Evolutionary conservation across 805 yeast species (phyloP).

Genomic region (Jamesozyma piceae): DNA sequence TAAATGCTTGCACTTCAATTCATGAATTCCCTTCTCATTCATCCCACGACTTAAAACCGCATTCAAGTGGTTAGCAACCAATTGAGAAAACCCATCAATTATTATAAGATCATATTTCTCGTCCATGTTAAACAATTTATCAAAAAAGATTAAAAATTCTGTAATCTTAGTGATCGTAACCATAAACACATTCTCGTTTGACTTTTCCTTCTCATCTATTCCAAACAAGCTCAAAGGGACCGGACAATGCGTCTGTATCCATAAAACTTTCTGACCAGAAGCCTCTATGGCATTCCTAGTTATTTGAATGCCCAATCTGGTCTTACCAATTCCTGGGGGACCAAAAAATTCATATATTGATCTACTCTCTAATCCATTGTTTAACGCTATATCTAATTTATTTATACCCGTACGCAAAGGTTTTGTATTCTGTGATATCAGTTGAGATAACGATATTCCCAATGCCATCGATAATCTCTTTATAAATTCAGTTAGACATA

Average conservation of each 20-base stretch:
- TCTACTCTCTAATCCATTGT: slow-evolving; percentile 22
- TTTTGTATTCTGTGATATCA: slow-evolving; percentile 17
- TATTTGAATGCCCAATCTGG: slow-evolving; percentile 18
- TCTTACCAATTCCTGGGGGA: slow-evolving; percentile 29
- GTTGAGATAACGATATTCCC: slow-evolving; percentile 29
- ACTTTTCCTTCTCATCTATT: not conserved
- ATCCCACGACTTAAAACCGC: slow-evolving; percentile 1
- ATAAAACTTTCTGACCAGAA: slow-evolving; percentile 14
- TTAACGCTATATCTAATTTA: slow-evolving; percentile 16
- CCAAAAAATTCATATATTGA: slow-evolving; percentile 29
- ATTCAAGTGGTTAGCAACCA: slow-evolving; percentile 20
- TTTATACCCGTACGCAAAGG: slow-evolving; percentile 20
- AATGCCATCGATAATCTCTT: slow-evolving; percentile 19
- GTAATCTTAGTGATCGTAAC: slow-evolving; percentile 18
- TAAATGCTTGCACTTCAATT: slow-evolving; percentile 22
- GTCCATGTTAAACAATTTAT: slow-evolving; percentile 8
- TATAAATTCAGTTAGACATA: not conserved
- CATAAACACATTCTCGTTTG: slow-evolving; percentile 1
- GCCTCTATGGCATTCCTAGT: slow-evolving; percentile 5
- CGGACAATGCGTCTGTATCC: slow-evolving; percentile 24
- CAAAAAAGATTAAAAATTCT: slow-evolving; percentile 21
- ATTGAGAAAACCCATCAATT: slow-evolving; percentile 28
- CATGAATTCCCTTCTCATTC: slow-evolving; percentile 16
- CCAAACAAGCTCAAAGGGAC: slow-evolving; percentile 4
- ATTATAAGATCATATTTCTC: slow-evolving; percentile 16